These are phyloP conservation scores for Spathaspora passalidarum DNA, from an alignment of 805 yeast genomes.

Conservation along the genomic window DNA sequence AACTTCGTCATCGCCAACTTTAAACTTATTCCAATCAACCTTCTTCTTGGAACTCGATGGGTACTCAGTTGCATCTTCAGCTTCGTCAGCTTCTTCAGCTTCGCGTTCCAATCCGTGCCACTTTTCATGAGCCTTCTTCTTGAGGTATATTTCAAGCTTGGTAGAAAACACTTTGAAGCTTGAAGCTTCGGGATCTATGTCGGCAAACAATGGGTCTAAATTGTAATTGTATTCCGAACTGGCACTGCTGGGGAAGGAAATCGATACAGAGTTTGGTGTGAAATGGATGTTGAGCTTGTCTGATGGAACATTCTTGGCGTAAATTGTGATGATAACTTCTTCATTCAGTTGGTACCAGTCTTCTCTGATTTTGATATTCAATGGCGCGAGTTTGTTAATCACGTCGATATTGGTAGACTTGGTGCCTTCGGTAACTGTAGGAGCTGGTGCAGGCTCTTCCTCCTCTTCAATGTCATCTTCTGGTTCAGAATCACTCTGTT, in stretches of 20 bases:
- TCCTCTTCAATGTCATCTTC: conserved; percentile 1
- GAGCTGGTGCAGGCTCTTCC: not conserved
- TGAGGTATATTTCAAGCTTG: conserved; percentile 68
- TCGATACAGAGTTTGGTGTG: conserved; percentile 29
- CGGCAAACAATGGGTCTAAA: conserved; percentile 51
- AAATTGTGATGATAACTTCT: conserved; percentile 63
- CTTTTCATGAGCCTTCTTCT: conserved; percentile 41
- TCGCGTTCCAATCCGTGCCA: conserved; percentile 56
- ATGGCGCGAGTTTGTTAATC: conserved; percentile 39
- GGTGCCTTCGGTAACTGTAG: not conserved
- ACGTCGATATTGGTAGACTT: conserved; percentile 23
- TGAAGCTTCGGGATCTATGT: conserved; percentile 47
- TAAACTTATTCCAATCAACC: conserved; percentile 64
- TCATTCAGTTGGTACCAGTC: conserved; percentile 62
- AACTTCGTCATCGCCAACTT: conserved; percentile 46
- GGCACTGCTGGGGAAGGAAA: conserved; percentile 46
- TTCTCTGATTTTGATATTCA: conserved; percentile 33
- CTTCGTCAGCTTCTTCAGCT: conserved; percentile 5
- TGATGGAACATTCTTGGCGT: conserved; percentile 60
- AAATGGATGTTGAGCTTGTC: conserved; percentile 44
- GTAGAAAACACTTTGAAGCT: conserved; percentile 57
- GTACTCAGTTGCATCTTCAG: conserved; percentile 30
- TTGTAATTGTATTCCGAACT: conserved; percentile 57
- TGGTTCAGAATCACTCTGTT: conserved; percentile 9
- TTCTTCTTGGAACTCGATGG: conserved; percentile 65